Base-by-base conservation (phyloP, 331 rosid species). In the Rosa hybrid region DNA sequence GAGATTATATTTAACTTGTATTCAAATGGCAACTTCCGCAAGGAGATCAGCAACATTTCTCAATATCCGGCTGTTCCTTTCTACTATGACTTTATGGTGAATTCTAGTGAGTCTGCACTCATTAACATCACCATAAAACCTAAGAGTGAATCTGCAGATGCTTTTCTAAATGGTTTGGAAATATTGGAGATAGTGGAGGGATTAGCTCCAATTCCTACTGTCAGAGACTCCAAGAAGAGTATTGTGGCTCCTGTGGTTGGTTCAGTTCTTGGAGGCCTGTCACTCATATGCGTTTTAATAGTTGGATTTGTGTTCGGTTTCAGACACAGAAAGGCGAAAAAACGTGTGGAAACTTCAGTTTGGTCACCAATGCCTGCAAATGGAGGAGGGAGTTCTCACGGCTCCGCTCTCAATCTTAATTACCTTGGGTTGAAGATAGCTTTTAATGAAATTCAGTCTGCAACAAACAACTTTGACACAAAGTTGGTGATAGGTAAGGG, bases 121-220 rank as follows among this genome's bases (percentile, higher is more conserved):
- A 5, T 85, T 49, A 74, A 54, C 53, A 82, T 90, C 45, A 54
- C 81, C 48, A 67, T 87, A 63, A 79, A 76, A 34, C 71, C 69
- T 77, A 1, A 0, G 5, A 16, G 0, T 6, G 11, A 12, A 1
- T 0, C 68, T 56, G 0, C 0, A 1, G 12, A 0, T 54, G 83
- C 86, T 3, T 90, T 30, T 62, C 63, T 90, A 34, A 87, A 90
- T 70, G 92, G 91, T 75, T 68, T 88, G 8, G 87, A 88, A 84
- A 83, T 82, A 38, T 76, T 85, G 78, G 84, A 85, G 80, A 76
- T 72, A 21, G 45, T 74, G 75, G 72, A 68, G 8, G 77, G 71
- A 57, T 34, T 18, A 16, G 82, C 75, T 49, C 14, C 42, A 21
- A 48, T 34, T 75, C 81, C 81, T 56, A 2, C 20, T 56, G 81